Evolutionary conservation across 805 yeast species (phyloP).

Genomic region (Candida berthetii): DNA sequence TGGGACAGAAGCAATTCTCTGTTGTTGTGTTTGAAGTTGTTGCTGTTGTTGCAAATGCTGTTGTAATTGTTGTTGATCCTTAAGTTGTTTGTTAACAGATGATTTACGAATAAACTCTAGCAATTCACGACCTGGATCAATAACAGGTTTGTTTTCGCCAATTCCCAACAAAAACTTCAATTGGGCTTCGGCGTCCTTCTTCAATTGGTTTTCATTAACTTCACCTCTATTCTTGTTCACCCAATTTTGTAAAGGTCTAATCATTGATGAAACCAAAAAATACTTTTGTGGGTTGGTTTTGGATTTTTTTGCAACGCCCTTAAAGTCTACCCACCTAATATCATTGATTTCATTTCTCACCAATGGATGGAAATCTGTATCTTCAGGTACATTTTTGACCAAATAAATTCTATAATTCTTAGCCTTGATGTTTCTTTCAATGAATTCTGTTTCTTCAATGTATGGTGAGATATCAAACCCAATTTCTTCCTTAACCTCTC

Average conservation of each 20-base stretch:
- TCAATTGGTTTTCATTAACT: slow-evolving; percentile 50
- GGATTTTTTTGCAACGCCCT: slow-evolving; percentile 26
- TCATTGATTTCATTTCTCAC: slow-evolving; percentile 85
- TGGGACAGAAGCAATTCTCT: slow-evolving; percentile 4
- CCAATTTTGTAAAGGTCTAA: slow-evolving; percentile 40
- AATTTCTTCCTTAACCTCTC: slow-evolving; percentile 92
- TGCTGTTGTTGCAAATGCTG: slow-evolving; percentile 3
- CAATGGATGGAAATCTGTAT: slow-evolving; percentile 66
- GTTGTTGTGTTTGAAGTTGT: slow-evolving; percentile 3
- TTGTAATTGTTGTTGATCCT: slow-evolving; percentile 7
- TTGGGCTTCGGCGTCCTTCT: slow-evolving; percentile 55
- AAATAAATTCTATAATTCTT: slow-evolving; percentile 83
- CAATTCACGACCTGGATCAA: slow-evolving; percentile 75
- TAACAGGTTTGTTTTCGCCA: slow-evolving; percentile 26
- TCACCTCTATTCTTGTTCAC: slow-evolving; percentile 45
- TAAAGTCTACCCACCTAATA: slow-evolving; percentile 74
- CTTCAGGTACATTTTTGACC: slow-evolving; percentile 72
- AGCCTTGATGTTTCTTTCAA: slow-evolving; percentile 77
- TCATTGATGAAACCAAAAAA: slow-evolving; percentile 33
- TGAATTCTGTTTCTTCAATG: slow-evolving; percentile 62
- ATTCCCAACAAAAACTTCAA: slow-evolving; percentile 63
- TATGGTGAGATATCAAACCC: slow-evolving; percentile 77
- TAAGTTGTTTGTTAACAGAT: slow-evolving; percentile 22
- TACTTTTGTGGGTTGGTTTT: slow-evolving; percentile 23
- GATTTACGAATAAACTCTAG: slow-evolving; percentile 54